A percentile compares a stretch with the other conserved stretches of the same genome.
Conservation (phyloP, 2,329 filamentous ascomycete genomes). For the Pezizomycotina sp. region DNA sequence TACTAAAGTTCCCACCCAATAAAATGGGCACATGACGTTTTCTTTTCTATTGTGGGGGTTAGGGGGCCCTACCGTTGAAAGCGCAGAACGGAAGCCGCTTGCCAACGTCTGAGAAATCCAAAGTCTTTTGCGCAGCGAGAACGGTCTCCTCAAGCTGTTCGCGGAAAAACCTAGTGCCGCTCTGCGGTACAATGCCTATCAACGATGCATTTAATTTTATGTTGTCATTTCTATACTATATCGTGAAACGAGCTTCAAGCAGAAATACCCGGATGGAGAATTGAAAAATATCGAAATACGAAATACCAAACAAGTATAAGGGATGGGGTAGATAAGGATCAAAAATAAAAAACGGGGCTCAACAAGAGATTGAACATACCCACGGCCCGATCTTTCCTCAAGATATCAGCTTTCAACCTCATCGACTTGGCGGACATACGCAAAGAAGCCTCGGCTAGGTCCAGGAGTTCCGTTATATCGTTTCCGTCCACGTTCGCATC, state of each 20-base stretch:
- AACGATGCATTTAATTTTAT: too few relatives aligned
- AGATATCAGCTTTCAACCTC: slow-evolving; percentile 58
- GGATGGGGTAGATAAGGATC: too few relatives aligned
- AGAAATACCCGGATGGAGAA: too few relatives aligned
- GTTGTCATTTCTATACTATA: too few relatives aligned
- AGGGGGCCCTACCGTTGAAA: slow-evolving; percentile 53
- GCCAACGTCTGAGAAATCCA: slow-evolving; percentile 63
- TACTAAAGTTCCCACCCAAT: background rate
- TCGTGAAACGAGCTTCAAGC: too few relatives aligned
- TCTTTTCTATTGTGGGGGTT: background rate
- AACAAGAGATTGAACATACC: too few relatives aligned
- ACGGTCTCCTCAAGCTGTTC: slow-evolving; percentile 94
- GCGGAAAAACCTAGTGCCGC: slow-evolving; percentile 53
- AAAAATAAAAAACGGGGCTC: too few relatives aligned
- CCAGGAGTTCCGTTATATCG: slow-evolving; percentile 65
- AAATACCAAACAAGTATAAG: too few relatives aligned
- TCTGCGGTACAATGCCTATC: slow-evolving; percentile 55
- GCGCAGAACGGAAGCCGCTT: slow-evolving; percentile 72
- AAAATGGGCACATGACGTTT: too few relatives aligned
- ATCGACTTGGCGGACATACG: slow-evolving; percentile 66
- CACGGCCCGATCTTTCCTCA: slow-evolving; percentile 78
- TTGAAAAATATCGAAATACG: too few relatives aligned
- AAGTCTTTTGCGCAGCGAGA: slow-evolving; percentile 76
- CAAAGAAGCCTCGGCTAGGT: slow-evolving; percentile 73
- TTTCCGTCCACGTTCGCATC: slow-evolving; percentile 62